Evolutionary conservation across 163 green algal species (phyloP).

Genomic region (Scenedesmus sp.): DNA sequence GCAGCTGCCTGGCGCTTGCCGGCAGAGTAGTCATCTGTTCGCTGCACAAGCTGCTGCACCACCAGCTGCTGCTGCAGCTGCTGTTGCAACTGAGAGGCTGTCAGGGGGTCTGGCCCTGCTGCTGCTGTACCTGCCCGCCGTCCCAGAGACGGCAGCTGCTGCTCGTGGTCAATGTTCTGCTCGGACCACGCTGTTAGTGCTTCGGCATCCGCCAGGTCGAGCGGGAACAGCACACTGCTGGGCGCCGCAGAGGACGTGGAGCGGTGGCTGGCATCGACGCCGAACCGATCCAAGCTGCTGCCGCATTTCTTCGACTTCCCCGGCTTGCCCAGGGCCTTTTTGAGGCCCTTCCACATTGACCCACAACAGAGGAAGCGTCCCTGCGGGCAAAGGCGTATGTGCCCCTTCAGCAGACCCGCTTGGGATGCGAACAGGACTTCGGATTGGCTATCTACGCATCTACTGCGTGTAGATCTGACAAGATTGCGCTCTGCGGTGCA

Average conservation of each 20-base stretch:
- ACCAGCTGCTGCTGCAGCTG: conserved; percentile 18
- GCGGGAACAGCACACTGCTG: conserved; percentile 43
- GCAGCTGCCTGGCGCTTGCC: conserved; percentile 16
- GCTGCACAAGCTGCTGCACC: background rate
- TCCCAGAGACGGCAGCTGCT: background rate
- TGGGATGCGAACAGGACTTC: background rate
- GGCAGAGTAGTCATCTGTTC: background rate
- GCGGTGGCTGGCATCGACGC: conserved; percentile 5
- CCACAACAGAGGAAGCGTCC: background rate
- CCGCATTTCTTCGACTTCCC: conserved; percentile 11
- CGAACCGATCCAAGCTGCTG: conserved; percentile 7
- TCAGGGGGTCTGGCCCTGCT: background rate
- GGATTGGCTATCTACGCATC: background rate
- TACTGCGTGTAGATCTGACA: background rate
- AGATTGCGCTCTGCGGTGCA: background rate
- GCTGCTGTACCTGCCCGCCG: background rate
- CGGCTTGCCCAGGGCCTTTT: conserved; percentile 44
- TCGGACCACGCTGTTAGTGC: conserved; percentile 2
- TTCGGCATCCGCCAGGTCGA: conserved; percentile 16
- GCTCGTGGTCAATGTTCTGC: background rate
- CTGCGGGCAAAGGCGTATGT: background rate
- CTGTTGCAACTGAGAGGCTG: conserved; percentile 3
- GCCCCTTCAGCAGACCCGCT: background rate
- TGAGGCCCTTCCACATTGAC: conserved; percentile 41
- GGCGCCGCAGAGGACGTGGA: conserved; percentile 37